A percentile compares a stretch with the other conserved stretches of the same genome.
Conservation (phyloP, 129 eudicot genomes). For the Rutidosis leptorrhynchoides region DNA sequence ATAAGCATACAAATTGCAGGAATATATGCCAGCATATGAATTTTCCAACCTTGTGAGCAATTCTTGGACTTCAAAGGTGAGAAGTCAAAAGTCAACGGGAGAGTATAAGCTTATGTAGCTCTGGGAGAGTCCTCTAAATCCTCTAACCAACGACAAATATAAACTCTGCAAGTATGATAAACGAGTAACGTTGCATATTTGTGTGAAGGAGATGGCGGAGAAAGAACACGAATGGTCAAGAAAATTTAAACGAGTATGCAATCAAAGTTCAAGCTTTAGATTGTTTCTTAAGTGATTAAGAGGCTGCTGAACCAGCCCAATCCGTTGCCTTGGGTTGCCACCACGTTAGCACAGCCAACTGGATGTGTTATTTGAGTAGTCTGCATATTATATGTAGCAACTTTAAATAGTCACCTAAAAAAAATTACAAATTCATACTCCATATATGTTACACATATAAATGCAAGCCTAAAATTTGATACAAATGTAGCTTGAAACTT, state of each 20-base stretch:
- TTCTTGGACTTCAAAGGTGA: slow-evolving; percentile 2
- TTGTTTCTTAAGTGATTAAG: slow-evolving; percentile 43
- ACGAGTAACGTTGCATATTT: not conserved
- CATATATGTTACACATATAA: not conserved
- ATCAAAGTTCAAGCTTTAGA: not conserved
- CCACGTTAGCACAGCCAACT: slow-evolving; percentile 73
- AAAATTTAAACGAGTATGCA: not conserved
- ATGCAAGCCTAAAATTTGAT: not conserved
- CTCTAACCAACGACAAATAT: slow-evolving; percentile 50
- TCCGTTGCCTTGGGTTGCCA: slow-evolving; percentile 55
- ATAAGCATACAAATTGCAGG: slow-evolving; percentile 16
- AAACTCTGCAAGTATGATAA: slow-evolving; percentile 49
- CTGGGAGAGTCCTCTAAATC: slow-evolving; percentile 82
- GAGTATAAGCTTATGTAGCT: slow-evolving; percentile 82
- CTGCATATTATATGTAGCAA: slow-evolving; percentile 35
- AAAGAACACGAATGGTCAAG: not conserved
- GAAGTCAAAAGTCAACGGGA: slow-evolving; percentile 75
- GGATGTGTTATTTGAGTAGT: slow-evolving; percentile 77
- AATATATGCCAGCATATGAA: slow-evolving; percentile 16
- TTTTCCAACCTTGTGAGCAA: slow-evolving; percentile 12
- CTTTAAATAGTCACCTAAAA: slow-evolving; percentile 4
- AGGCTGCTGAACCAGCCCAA: slow-evolving; percentile 78
- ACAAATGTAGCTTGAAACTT: slow-evolving; percentile 6
- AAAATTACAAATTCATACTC: slow-evolving; percentile 1
- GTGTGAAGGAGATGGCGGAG: not conserved